Base-by-base conservation (phyloP, 805 yeast species). In the Cyberlindnera americana region DNA sequence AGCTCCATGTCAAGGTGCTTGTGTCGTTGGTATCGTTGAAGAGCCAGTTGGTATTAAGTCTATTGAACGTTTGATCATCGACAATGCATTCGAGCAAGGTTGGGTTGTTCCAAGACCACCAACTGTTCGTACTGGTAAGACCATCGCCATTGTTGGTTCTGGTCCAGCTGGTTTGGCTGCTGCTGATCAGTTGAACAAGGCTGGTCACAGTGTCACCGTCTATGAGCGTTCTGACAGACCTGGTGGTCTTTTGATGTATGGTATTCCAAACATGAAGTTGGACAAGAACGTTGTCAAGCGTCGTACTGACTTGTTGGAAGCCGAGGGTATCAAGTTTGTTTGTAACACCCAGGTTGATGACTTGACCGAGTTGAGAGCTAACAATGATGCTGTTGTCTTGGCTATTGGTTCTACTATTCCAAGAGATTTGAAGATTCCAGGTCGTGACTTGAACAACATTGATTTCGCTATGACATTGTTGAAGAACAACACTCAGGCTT, bases 1-100 rank as follows among this genome's bases (percentile, higher is more conserved):
- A 17, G 98, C 98, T 46, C 99, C 99, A 49, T 91, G 99, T 71
- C 95, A 90, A 65, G 97, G 97, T 54, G 96, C 98, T 3, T 84
- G 95, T 67, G 91, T 88, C 24, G 73, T 93, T 56, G 96, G 96
- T 34, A 88, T 93, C 54, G 88, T 82, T 63, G 95, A 84, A 50
- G 93, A 85, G 53, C 95, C 98, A 19, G 98, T 93, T 54, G 96
- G 96, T 55, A 91, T 91, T 66, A 91, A 91, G 68, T 84, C 95
- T 16, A 83, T 91, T 50, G 99, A 91, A 67, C 83, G 95, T 61
- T 91, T 96, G 48, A 93, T 91, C 57, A 90, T 93, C 63, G 99
- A 91, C 64, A 82, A 88, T 62, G 99, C 95, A 15, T 93, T 86
- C 65, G 95, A 85, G 57, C 86, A 88, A 65, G 98, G 98, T 19